Conservation (phyloP, 202 grass and related monocot species). For the Bolboschoenoplectus hybrid region DNA sequence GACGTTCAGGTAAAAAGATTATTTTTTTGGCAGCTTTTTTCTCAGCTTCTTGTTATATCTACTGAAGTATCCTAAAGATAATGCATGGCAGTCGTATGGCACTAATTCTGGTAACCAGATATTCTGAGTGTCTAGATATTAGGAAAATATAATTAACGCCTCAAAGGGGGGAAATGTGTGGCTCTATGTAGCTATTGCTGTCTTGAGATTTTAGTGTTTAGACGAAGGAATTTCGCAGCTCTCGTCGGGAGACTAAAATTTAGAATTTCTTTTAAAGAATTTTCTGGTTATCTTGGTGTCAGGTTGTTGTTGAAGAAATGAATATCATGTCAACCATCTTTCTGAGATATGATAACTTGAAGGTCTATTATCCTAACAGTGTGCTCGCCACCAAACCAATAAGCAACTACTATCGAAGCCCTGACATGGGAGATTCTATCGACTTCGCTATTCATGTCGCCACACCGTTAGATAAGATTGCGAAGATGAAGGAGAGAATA, state of each 20-base stretch:
- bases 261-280: not conserved
- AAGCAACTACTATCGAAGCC: constrained; percentile 84
- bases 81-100: not conserved
- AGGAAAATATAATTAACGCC: not conserved
- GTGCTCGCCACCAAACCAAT: constrained; percentile 72
- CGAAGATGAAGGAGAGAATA: constrained; percentile 71
- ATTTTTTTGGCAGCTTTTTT: not conserved
- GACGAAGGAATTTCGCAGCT: not conserved
- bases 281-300: constrained; percentile 25
- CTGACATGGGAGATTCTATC: constrained; percentile 80
- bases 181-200: not conserved
- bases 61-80: not conserved
- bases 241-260: not conserved
- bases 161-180: not conserved
- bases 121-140: not conserved
- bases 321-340: constrained; percentile 88
- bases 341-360: constrained; percentile 77
- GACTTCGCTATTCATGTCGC: constrained; percentile 84
- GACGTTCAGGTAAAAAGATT: constrained; percentile 57
- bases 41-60: not conserved
- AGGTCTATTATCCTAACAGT: constrained; percentile 82
- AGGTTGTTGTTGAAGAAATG: constrained; percentile 93
- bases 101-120: not conserved
- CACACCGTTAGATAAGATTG: constrained; percentile 75
- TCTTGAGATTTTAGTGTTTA: not conserved